phyloP scores from a whole-genome alignment of 1,284 basidiomycete genomes.

The Cutaneotrichosporon mucoides region DNA sequence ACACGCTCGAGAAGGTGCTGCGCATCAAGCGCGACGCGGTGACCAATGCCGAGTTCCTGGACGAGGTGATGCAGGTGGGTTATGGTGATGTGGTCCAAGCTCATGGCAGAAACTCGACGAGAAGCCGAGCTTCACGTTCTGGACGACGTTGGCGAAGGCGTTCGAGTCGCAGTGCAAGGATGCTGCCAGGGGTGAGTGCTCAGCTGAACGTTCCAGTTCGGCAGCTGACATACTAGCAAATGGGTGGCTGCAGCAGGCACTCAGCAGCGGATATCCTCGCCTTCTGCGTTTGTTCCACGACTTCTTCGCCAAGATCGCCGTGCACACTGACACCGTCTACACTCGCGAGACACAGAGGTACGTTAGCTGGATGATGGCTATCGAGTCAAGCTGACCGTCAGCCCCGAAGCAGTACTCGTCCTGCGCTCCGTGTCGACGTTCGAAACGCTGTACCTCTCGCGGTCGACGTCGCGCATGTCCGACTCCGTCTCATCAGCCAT shows the following conservation, averaged over 20 bases:
- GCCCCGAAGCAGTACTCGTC: constrained; percentile 83
- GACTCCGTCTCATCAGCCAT: constrained; percentile 73
- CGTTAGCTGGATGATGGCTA: constrained; percentile 9
- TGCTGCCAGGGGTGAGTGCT: constrained; percentile 60
- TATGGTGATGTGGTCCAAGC: constrained; percentile 6
- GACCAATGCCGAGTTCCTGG: constrained; percentile 74
- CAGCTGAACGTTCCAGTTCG: neutral
- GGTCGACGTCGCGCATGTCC: constrained; percentile 73
- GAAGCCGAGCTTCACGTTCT: constrained; percentile 84
- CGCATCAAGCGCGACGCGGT: constrained; percentile 76
- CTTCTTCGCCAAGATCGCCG: constrained; percentile 88
- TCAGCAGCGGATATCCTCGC: constrained; percentile 77
- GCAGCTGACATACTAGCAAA: constrained; percentile 13
- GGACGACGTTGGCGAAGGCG: constrained; percentile 73
- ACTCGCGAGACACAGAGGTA: constrained; percentile 76
- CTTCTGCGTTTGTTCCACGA: constrained; percentile 87
- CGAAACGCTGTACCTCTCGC: constrained; percentile 77
- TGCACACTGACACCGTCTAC: constrained; percentile 91
- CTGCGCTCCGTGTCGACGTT: constrained; percentile 75
- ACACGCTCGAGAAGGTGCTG: constrained; percentile 89
- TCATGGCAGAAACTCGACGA: constrained; percentile 67
- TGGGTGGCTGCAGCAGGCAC: constrained; percentile 74
- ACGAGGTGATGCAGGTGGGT: constrained; percentile 80
- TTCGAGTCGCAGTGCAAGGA: constrained; percentile 76
- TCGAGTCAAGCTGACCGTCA: constrained; percentile 35